These are phyloP conservation scores for Physcia stellaris DNA, from an alignment of 495 filamentous ascomycete species.

Conservation along the genomic window DNA sequence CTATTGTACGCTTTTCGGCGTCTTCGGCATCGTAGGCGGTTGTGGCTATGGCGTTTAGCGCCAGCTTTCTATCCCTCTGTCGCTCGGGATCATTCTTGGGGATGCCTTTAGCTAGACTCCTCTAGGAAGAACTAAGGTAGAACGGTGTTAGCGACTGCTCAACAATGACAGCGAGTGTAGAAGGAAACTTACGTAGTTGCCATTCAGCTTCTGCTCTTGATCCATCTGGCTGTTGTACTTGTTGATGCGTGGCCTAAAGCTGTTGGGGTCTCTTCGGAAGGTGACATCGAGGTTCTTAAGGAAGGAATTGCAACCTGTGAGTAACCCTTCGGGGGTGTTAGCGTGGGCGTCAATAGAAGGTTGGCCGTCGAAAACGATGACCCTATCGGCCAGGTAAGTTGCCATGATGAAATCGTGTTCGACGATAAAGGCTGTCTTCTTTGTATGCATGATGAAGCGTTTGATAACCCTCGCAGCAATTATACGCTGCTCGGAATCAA, in stretches of 20 bases:
- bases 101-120: slow-evolving; percentile 65
- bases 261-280: slow-evolving; percentile 94
- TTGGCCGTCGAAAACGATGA: slow-evolving; percentile 94
- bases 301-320: slow-evolving; percentile 95
- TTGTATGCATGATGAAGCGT: slow-evolving; percentile 98
- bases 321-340: slow-evolving; percentile 76
- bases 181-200: slow-evolving; percentile 68
- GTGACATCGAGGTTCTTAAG: slow-evolving; percentile 92
- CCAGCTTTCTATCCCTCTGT: no score
- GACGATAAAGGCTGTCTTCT: slow-evolving; percentile 98
- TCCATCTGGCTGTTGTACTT: slow-evolving; percentile 90
- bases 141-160: background rate
- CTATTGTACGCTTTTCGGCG: slow-evolving; percentile 24
- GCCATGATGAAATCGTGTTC: slow-evolving; percentile 99
- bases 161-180: slow-evolving; percentile 8
- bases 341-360: slow-evolving; percentile 79
- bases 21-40: slow-evolving; percentile 29
- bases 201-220: slow-evolving; percentile 86
- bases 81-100: slow-evolving; percentile 28
- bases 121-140: slow-evolving; percentile 66
- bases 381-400: slow-evolving; percentile 89
- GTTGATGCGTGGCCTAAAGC: slow-evolving; percentile 94
- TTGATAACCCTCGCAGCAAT: slow-evolving; percentile 95
- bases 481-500: slow-evolving; percentile 98
- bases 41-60: slow-evolving; percentile 19